Base-by-base conservation (phyloP, 1,284 basidiomycete genomes). In the Trichosporon inkin region DNA sequence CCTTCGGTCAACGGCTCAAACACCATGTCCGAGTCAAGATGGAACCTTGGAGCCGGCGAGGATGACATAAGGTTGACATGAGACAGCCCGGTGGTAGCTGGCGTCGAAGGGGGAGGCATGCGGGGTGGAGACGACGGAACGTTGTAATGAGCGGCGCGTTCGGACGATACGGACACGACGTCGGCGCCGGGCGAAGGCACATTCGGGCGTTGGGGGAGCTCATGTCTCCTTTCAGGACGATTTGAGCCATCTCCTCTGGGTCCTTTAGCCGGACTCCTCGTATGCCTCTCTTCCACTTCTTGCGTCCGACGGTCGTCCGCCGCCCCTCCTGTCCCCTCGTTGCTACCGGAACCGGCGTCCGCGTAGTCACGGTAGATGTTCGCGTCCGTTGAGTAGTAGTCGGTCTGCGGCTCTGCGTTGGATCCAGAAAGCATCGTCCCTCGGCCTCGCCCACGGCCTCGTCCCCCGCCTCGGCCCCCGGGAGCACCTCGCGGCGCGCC, bases 21-120 rank as follows among this genome's bases (percentile, higher is more conserved):
- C 24, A 49, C 24, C 44, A 49, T 28, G 44, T 49, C 44, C 13
- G 44, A 49, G 24, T 49, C 44, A 22, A 49, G 44, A 16, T 49
- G 44, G 44, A 49, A 49, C 14, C 24, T 22, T 8, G 44, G 22
- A 16, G 28, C 44, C 2, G 44, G 44, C 44, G 44, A 49, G 16
- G 44, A 49, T 3, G 44, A 49, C 24, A 49, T 6, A 5, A 49
- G 22, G 10, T 14, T 28, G 41, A 32, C 16, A 3, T 8, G 44
- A 3, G 44, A 16, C 8, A 22, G 24, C 2, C 22, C 19, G 5
- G 44, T 16, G 2, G 8, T 16, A 5, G 24, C 40, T 13, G 40
- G 44, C 8, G 24, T 49, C 14, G 44, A 17, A 1, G 44, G 22
- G 3, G 41, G 41, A 14, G 28, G 24, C 44, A 32, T 28, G 22